Percentiles rank a stretch among this genome's conserved stretches.
Conservation (phyloP, 1,284 basidiomycete genomes). For the Chiua sp. region DNA sequence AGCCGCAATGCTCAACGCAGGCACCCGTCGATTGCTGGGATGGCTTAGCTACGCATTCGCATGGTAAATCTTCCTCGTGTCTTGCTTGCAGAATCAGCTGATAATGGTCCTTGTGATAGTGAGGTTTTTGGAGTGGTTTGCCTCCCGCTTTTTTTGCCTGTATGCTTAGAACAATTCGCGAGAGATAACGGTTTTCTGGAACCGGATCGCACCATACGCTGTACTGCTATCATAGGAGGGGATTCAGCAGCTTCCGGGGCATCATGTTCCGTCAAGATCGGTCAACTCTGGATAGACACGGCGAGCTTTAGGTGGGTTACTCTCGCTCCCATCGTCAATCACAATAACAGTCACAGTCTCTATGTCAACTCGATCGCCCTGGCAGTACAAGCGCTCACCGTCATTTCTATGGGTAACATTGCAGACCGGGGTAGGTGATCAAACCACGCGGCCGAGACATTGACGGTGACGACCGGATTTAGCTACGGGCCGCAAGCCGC, state of each 20-base stretch:
- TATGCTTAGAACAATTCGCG: conserved; percentile 84
- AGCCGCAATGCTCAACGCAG: conserved; percentile 12
- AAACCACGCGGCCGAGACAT: neutral
- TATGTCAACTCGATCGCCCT: conserved; percentile 89
- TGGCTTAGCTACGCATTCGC: conserved; percentile 84
- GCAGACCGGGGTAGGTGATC: conserved; percentile 79
- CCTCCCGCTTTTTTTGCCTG: conserved; percentile 80
- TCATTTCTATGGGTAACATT: conserved; percentile 89
- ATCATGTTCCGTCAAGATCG: conserved; percentile 77
- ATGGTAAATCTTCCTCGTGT: conserved; percentile 47
- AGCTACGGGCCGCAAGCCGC: conserved; percentile 80
- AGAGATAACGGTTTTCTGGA: conserved; percentile 78
- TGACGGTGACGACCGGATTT: conserved; percentile 13
- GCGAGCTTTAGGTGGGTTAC: conserved; percentile 82
- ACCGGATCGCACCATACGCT: conserved; percentile 63
- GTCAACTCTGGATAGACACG: conserved; percentile 83
- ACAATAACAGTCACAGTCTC: conserved; percentile 53
- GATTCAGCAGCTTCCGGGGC: conserved; percentile 33
- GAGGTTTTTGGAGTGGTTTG: conserved; percentile 86
- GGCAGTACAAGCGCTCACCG: conserved; percentile 84
- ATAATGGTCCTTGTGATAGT: conserved; percentile 41
- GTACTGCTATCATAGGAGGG: conserved; percentile 37
- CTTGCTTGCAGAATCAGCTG: neutral
- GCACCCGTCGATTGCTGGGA: conserved; percentile 60
- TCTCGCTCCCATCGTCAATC: neutral